Percentiles rank a stretch among this genome's conserved stretches.
These are phyloP conservation scores for Heritiera littoralis DNA, from an alignment of 345 rosid genomes.

Conservation along the genomic window DNA sequence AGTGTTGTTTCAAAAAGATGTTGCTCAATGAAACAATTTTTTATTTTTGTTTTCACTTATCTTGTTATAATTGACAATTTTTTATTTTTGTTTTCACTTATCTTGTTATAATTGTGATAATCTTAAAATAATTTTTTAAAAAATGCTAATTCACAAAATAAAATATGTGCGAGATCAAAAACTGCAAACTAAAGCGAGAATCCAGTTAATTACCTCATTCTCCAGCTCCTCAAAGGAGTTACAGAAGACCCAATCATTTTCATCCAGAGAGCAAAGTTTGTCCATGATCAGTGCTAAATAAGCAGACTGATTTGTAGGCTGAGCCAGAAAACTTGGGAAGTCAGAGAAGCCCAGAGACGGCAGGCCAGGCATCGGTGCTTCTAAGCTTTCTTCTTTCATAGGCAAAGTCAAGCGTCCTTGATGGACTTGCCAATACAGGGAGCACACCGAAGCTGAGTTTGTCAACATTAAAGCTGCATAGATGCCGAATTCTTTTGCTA, in stretches of 20 bases:
- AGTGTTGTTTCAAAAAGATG: no score
- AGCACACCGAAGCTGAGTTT: conserved; percentile 47
- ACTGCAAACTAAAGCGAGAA: neutral
- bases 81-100: no score
- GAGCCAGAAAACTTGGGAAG: conserved; percentile 44
- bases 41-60: no score
- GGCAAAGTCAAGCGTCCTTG: conserved; percentile 37
- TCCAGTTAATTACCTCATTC: conserved; percentile 36
- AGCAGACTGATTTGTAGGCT: conserved; percentile 31
- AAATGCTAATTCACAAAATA: no score
- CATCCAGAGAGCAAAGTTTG: conserved; percentile 13
- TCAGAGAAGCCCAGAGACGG: conserved; percentile 39
- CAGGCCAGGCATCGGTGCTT: conserved; percentile 41
- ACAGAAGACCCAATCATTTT: conserved; percentile 48
- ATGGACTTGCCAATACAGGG: conserved; percentile 39
- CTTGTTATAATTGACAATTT: no score
- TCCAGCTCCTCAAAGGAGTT: conserved; percentile 52
- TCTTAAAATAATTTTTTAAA: no score
- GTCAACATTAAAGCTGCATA: conserved; percentile 44
- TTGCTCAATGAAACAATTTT: no score
- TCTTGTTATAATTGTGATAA: no score
- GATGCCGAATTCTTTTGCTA: conserved; percentile 41
- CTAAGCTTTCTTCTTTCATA: conserved; percentile 23
- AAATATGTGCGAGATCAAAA: neutral
- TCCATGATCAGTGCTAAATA: conserved; percentile 44